Base-by-base conservation (phyloP, 176 grass and related monocot species). In the Oryza rufipogon region DNA sequence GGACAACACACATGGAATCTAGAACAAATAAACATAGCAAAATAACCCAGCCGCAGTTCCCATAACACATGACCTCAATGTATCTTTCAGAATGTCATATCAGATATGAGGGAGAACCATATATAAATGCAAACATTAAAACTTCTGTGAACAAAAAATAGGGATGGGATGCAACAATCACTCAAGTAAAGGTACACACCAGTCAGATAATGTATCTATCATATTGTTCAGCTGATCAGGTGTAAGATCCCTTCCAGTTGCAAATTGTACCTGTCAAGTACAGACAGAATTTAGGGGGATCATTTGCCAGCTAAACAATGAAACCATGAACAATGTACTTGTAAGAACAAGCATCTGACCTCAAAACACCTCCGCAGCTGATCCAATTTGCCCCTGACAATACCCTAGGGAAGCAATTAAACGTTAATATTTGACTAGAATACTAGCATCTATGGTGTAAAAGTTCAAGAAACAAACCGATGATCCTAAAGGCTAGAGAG, bases 341-440 rank as follows among this genome's bases (percentile, higher is more conserved):
- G 44, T 70, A 66, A 12, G 41, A 76, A 30, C 45, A 76, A 61
- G 41, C 28, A 70, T 85, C 75, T 79, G 33, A 96, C 97, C 90
- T 99, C 97, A 88, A 96, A 99, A 84, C 97, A 96, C 80, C 93
- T 90, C 51, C 97, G 87, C 44, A 96, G 69, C 75, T 99, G 97
- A 92, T 99, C 97, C 70, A 99, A 87, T 64, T 99, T 99, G 83
- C 97, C 97, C 85, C 93, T 92, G 25, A 96, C 97, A 77, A 99
- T 99, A 73, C 97, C 97, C 97, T 99, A 58, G 16, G 52, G 63
- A 82, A 65, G 70, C 17, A 68, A 47, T 17, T 5, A 87, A 63
- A 42, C 7, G 41, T 93, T 79, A 74, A 65, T 5, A 68, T 64
- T 6, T 26, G 69, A 83, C 61, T 33, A 74, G 71, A 83, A 70